These are phyloP conservation scores for Syncephalastrum monosporum DNA, from an alignment of 371 early-diverging fungal species.

Conservation along the genomic window DNA sequence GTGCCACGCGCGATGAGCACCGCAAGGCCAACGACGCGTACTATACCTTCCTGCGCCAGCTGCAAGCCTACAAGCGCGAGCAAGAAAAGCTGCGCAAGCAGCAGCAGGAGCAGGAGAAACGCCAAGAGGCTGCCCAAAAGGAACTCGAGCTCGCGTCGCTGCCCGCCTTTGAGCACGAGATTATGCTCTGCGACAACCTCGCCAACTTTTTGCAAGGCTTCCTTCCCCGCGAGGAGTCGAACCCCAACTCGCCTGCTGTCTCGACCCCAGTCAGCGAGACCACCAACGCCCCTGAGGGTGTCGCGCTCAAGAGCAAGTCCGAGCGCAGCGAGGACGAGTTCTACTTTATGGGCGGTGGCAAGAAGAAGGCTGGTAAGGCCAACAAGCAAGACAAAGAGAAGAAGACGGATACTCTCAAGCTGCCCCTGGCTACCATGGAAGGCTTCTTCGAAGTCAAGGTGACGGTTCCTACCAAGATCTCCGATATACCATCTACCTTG, in stretches of 20 bases:
- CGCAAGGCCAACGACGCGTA: conserved; percentile 77
- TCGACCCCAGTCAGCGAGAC: conserved; percentile 9
- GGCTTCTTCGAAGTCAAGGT: conserved; percentile 82
- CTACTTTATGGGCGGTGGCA: conserved; percentile 66
- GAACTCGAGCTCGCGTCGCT: conserved; percentile 86
- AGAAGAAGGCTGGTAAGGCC: conserved; percentile 47
- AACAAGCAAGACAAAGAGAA: conserved; percentile 56
- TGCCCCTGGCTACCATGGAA: conserved; percentile 82
- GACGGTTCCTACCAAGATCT: conserved; percentile 70
- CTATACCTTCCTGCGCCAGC: conserved; percentile 73
- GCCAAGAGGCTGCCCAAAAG: conserved; percentile 61
- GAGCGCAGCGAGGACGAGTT: conserved; percentile 66
- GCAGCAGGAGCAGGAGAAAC: conserved; percentile 67
- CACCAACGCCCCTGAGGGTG: conserved; percentile 54
- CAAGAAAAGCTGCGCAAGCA: conserved; percentile 65
- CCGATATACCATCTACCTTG: conserved; percentile 72
- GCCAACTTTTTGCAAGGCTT: conserved; percentile 67
- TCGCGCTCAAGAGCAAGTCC: conserved; percentile 65
- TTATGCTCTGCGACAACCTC: conserved; percentile 76
- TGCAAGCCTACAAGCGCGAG: conserved; percentile 65
- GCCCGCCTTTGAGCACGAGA: conserved; percentile 88
- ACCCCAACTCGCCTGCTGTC: conserved; percentile 14
- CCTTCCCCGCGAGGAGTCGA: conserved; percentile 9
- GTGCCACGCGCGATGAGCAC: conserved; percentile 68
- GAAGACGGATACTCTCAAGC: conserved; percentile 69